A percentile compares a stretch with the other conserved stretches of the same genome.
phyloP scores from a whole-genome alignment of 2,329 filamentous ascomycete species.

The Geosmithia morbida region DNA sequence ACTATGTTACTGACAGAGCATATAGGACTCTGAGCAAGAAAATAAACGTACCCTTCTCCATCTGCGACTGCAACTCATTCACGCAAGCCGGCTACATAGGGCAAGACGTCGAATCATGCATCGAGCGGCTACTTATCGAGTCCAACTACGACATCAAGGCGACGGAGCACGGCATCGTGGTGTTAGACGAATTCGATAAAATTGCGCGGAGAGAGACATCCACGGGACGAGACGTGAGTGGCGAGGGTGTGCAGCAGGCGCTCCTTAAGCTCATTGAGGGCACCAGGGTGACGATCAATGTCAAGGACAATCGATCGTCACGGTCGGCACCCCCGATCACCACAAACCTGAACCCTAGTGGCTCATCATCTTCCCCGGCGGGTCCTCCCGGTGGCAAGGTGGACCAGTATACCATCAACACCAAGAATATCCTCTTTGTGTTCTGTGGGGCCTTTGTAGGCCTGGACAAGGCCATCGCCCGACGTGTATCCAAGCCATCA shows the following conservation, averaged over 20 bases:
- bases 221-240: slow-evolving; percentile 86
- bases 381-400: slow-evolving; percentile 33
- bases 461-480: slow-evolving; percentile 73
- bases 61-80: slow-evolving; percentile 90
- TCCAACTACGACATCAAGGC: slow-evolving; percentile 77
- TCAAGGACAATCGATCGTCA: slow-evolving; percentile 59
- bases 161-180: slow-evolving; percentile 85
- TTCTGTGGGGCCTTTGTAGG: slow-evolving; percentile 93
- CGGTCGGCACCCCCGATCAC: slow-evolving; percentile 36
- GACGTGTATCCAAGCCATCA: slow-evolving; percentile 70
- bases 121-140: slow-evolving; percentile 79
- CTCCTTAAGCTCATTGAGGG: slow-evolving; percentile 93
- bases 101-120: slow-evolving; percentile 92
- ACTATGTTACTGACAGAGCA: slow-evolving; percentile 4
- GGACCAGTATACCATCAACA: slow-evolving; percentile 65
- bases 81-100: slow-evolving; percentile 97
- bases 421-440: slow-evolving; percentile 93
- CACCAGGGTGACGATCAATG: slow-evolving; percentile 81
- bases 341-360: slow-evolving; percentile 32
- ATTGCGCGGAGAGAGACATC: slow-evolving; percentile 78
- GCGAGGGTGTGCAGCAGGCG: slow-evolving; percentile 93
- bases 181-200: slow-evolving; percentile 95
- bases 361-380: slow-evolving; percentile 26
- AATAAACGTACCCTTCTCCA: slow-evolving; percentile 89
- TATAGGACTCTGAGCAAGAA: slow-evolving; percentile 77